Base-by-base conservation (phyloP, 106 monocot species). In the Apostasia ramifera region DNA sequence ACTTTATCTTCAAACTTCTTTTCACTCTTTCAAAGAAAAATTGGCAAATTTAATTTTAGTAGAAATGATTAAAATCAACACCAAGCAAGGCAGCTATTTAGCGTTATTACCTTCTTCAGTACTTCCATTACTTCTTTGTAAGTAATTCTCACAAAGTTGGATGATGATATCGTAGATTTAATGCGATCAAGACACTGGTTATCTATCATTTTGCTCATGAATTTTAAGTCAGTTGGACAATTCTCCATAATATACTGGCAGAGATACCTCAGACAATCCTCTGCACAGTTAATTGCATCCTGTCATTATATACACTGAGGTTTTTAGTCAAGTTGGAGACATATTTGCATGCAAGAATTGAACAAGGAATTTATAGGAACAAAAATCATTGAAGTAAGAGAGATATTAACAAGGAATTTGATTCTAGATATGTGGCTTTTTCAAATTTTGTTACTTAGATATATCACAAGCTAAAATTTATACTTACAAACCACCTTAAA, bases 271-370 rank as follows among this genome's bases (percentile, higher is more conserved):
- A 93, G 54, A 47, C 80, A 89, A 74, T 93, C 83, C 76, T 89
- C 89, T 6, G 89, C 83, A 65, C 89, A 89, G 52, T 81, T 84
- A 73, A 93, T 86, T 47, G 61, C 86, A 80, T 89, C 83, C 93
- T 93, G 66, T 9, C 61, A 61, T 61, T 43, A 44, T 61, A 11
- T 6, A 8, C 44, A 45, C 62, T 9, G 8, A 9, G 42, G 60
- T 2, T 60, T 11, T 41, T 60, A 26, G 26, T 26, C 26, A 26
- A 26, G 26, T 26, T 26, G 26, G 26, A 26, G 26, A 26, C 26
- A 26, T 26, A 26, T 26, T 26, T 26, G 26, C 26, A 26, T 26
- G 26, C 26, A 26, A 26, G 26, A 26, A 26, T 26, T 26, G 26
- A 26, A 26, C 0, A 26, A 26, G 26, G 26, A 26, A 26, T 26